These are phyloP conservation scores for Magnaporthiopsis rhizophila DNA, from an alignment of 2,329 filamentous ascomycete species.

Conservation along the genomic window DNA sequence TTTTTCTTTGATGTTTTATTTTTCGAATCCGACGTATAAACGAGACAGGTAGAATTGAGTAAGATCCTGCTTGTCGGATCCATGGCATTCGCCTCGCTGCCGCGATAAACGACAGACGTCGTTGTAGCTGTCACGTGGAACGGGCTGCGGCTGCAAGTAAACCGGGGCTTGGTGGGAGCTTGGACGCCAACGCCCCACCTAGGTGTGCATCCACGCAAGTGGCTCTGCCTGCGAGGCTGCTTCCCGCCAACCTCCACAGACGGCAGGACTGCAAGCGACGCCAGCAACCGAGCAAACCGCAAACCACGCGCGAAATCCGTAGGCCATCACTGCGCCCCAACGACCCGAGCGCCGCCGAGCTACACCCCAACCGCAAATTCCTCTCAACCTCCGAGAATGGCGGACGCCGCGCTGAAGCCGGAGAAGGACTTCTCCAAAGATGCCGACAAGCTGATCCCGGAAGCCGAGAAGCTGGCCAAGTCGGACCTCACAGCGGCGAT, in stretches of 20 bases:
- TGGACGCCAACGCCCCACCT: not conserved
- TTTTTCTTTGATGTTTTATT: too few species aligned
- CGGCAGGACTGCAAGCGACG: not conserved
- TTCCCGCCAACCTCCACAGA: not conserved
- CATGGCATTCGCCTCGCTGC: too few species aligned
- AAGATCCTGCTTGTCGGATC: too few species aligned
- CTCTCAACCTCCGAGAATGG: constrained; percentile 49
- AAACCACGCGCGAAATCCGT: not conserved
- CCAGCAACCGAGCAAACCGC: not conserved
- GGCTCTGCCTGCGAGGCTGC: not conserved
- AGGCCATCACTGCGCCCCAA: not conserved
- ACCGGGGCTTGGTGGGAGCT: not conserved
- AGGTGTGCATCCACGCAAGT: not conserved
- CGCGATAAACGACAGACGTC: too few species aligned
- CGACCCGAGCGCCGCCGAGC: too few species aligned
- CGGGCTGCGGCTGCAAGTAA: not conserved
- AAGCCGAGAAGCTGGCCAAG: constrained; percentile 83
- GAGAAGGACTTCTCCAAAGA: constrained; percentile 99
- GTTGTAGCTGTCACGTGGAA: not conserved
- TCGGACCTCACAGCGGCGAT: constrained; percentile 78
- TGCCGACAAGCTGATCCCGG: constrained; percentile 82
- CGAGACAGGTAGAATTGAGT: too few species aligned
- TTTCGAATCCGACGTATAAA: too few species aligned
- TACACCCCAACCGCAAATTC: not conserved
- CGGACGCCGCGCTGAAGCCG: constrained; percentile 76